Percentiles rank a stretch among this genome's conserved stretches.
Conservation (phyloP, 441 rosid genomes). For the Populus hybrid region DNA sequence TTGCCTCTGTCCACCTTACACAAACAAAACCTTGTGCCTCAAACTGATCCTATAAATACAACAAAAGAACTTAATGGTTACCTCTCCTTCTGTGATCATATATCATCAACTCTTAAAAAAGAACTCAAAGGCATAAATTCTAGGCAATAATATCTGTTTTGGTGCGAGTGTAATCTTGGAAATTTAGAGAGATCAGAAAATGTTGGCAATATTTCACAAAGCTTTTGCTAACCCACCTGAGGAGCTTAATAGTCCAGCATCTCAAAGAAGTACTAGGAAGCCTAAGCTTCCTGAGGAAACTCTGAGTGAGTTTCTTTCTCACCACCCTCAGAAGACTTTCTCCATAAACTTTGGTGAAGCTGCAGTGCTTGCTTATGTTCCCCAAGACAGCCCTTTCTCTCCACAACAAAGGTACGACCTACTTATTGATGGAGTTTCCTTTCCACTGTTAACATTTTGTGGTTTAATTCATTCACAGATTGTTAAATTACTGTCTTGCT, state of each 20-base stretch:
- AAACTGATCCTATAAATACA: background rate
- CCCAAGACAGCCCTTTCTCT: conserved; percentile 28
- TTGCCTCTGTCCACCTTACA: background rate
- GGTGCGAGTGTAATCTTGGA: background rate
- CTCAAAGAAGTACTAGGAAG: conserved; percentile 38
- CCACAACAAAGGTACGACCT: conserved; percentile 43
- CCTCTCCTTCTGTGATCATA: background rate
- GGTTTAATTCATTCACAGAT: too few species aligned
- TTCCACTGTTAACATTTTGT: too few species aligned
- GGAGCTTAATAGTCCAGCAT: conserved; percentile 82
- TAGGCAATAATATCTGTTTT: too few species aligned
- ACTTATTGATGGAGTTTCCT: background rate
- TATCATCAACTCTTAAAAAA: background rate
- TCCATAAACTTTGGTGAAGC: conserved; percentile 57
- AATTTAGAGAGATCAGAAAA: background rate
- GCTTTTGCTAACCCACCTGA: conserved; percentile 69
- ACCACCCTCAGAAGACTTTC: conserved; percentile 49
- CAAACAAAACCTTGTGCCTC: too few species aligned
- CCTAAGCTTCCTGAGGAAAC: conserved; percentile 72
- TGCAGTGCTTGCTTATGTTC: conserved; percentile 65
- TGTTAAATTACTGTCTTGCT: background rate
- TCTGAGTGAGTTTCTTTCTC: conserved; percentile 47
- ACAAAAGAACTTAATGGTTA: too few species aligned
- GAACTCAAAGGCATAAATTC: background rate
- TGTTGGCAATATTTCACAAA: conserved; percentile 82